These are phyloP conservation scores for Paecilomyces variotii DNA, from an alignment of 2,329 filamentous ascomycete genomes.

Conservation along the genomic window DNA sequence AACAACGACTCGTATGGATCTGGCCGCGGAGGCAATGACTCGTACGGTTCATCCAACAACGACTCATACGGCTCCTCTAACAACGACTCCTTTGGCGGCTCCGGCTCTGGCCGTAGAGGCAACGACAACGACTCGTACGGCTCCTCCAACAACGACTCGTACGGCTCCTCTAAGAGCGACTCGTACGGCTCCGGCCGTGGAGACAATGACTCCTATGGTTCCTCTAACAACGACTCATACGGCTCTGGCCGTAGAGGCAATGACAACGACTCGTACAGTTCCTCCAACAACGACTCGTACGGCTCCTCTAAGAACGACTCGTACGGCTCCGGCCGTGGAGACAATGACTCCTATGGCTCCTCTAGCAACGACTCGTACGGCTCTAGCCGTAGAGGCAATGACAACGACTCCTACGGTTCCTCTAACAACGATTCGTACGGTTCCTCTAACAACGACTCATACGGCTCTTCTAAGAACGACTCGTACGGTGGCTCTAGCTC, in stretches of 20 bases:
- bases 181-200: not conserved
- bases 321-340: not conserved
- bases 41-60: too few relatives aligned
- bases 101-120: not conserved
- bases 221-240: not conserved
- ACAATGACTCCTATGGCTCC: not conserved
- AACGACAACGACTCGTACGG: not conserved
- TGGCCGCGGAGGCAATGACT: not conserved
- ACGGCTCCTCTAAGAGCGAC: not conserved
- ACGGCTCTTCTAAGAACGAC: not conserved
- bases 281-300: not conserved
- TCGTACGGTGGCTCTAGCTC: not conserved
- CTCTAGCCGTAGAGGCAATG: not conserved
- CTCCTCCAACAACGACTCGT: not conserved
- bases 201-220: not conserved
- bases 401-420: not conserved
- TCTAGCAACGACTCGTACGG: not conserved
- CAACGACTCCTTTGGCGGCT: not conserved
- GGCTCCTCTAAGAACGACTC: not conserved
- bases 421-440: not conserved
- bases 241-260: not conserved
- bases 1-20: not conserved
- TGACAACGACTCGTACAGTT: not conserved
- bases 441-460: not conserved
- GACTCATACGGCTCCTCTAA: not conserved